These are phyloP conservation scores for Metarhizium sp. DNA, from an alignment of 2,329 filamentous ascomycete genomes.

Conservation along the genomic window DNA sequence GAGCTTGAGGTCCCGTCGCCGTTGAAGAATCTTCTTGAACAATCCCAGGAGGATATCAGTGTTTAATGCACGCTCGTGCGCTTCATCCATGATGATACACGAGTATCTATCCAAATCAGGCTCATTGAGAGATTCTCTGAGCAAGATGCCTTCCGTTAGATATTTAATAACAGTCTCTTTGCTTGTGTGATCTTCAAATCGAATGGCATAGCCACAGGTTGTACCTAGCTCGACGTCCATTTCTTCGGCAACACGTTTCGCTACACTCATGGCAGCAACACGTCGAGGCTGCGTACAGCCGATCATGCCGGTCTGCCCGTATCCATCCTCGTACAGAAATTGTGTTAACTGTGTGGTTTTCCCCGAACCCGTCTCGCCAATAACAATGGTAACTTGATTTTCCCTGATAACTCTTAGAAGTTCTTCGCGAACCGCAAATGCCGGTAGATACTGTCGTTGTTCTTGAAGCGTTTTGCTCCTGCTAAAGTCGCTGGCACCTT, in stretches of 20 bases:
- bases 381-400: conserved; percentile 94
- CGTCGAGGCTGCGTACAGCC: conserved; percentile 93
- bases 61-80: conserved; percentile 91
- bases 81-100: conserved; percentile 99
- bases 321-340: conserved; percentile 92
- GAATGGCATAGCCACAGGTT: conserved; percentile 90
- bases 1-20: conserved; percentile 83
- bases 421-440: conserved; percentile 93
- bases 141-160: conserved; percentile 94
- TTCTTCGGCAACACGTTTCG: conserved; percentile 95
- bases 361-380: conserved; percentile 93
- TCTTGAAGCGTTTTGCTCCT: conserved; percentile 83
- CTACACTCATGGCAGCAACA: conserved; percentile 98
- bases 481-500: conserved; percentile 84
- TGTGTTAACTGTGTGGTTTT: conserved; percentile 98
- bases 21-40: conserved; percentile 91
- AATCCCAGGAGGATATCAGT: conserved; percentile 96
- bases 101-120: conserved; percentile 92
- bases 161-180: conserved; percentile 96
- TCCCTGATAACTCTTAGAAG: conserved; percentile 85
- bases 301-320: conserved; percentile 79
- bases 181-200: conserved; percentile 96
- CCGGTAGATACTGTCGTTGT: conserved; percentile 86
- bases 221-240: conserved; percentile 90
- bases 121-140: conserved; percentile 88